Evolutionary conservation across 495 filamentous ascomycete genomes (phyloP), one percentile per base, ranked within the genome.

Genomic region (Clohesyomyces aquaticus): DNA sequence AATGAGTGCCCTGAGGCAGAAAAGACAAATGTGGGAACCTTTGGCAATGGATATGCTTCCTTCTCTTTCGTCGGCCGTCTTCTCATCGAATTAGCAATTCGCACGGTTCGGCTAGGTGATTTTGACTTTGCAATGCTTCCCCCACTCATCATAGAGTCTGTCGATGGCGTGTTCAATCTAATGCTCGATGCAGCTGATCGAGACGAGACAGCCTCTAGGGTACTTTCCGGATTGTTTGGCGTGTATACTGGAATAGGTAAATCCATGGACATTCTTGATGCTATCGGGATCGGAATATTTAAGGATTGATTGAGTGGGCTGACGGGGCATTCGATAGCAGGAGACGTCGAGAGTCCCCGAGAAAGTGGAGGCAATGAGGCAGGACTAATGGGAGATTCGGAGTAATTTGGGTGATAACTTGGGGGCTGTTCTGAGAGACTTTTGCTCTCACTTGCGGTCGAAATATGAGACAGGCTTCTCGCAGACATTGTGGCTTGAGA

Each of bases 241-340:
- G 59, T 51, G n/a, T 10, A 28, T 22, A 65, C 51, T 14, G 66
- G 66, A 12, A 69, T 69, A 12, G 64, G 64, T 3, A 67, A 32
- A 25, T 67, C 51, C 43, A 67, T 53, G 8, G 61, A 65, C 16
- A 61, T 38, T 14, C 32, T 38, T 38, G 32, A 38, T 14, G 32
- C 6, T 6, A 38, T 38, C 32, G 66, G 51, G 19, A 68, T 68
- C 10, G 59, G 59, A 18, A 55, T 49, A 32, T 69, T 69, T 3
- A 69, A 45, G 3, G 66, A 69, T 23, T 69, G 61, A 26, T 58
- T 61, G 8, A 65, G 43, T 10, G 66, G 66, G 29, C 61, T 69
- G 22, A 69, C 61, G 3, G 66, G 66, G 29, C 35, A 58, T 0
- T 69, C 66, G 22, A 61, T 3, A 27, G 19, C 23, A 9, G 45